Percentiles rank a stretch among this genome's conserved stretches.
These are phyloP conservation scores for Crepidotus variabilis DNA, from an alignment of 768 basidiomycete species.

Conservation along the genomic window DNA sequence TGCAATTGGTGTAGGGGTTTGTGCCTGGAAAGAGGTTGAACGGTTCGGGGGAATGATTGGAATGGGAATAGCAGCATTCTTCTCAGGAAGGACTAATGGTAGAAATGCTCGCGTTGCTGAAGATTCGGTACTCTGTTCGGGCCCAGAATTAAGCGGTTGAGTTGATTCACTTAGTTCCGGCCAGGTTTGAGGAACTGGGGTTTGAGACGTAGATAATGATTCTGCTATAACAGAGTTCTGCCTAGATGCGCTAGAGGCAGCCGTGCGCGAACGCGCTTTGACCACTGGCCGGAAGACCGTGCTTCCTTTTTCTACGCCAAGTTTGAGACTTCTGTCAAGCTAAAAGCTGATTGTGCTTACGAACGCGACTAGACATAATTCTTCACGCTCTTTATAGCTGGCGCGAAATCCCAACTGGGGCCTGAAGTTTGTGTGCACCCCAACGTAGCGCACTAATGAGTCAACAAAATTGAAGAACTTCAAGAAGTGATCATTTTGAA, in stretches of 20 bases:
- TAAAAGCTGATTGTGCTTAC: slow-evolving; percentile 41
- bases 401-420: not conserved
- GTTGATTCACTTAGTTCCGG: not conserved
- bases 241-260: slow-evolving; percentile 18
- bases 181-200: not conserved
- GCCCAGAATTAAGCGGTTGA: not conserved
- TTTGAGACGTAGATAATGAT: not conserved
- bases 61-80: not conserved
- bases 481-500: too few species aligned
- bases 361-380: slow-evolving; percentile 53
- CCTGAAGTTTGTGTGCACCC: not conserved
- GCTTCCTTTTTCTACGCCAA: slow-evolving; percentile 62
- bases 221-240: slow-evolving; percentile 25
- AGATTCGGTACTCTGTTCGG: not conserved
- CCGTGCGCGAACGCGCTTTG: slow-evolving; percentile 47
- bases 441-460: too few species aligned
- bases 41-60: not conserved
- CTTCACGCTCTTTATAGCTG: not conserved
- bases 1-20: not conserved
- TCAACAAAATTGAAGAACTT: too few species aligned
- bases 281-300: slow-evolving; percentile 66
- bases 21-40: not conserved
- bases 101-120: not conserved
- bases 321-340: slow-evolving; percentile 7
- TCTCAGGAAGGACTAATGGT: not conserved